A percentile compares a stretch with the other conserved stretches of the same genome.
Conservation (phyloP, 805 yeast species). For the Lachancea sp. region DNA sequence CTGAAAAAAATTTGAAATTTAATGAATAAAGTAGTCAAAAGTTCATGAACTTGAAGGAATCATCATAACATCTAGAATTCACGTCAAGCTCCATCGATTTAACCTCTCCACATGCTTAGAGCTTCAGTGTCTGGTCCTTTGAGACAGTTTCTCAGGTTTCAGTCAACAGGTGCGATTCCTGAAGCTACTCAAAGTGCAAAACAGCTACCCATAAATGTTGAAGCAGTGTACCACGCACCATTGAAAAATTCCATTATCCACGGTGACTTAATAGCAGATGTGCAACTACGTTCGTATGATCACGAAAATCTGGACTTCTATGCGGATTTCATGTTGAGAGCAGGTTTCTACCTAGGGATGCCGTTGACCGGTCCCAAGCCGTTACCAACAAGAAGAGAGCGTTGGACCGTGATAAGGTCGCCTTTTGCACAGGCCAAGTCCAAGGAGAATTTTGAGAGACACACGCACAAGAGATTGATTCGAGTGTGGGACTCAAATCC, state of each 20-base stretch:
- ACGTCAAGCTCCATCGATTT: no score
- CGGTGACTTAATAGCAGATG: constrained; percentile 72
- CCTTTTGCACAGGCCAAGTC: constrained; percentile 93
- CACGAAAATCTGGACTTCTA: constrained; percentile 65
- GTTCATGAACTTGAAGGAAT: not conserved
- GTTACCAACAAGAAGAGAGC: constrained; percentile 62
- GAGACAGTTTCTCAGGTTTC: constrained; percentile 11
- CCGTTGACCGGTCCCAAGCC: constrained; percentile 75
- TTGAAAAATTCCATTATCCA: constrained; percentile 57
- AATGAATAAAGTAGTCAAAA: not conserved
- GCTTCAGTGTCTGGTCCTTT: not conserved
- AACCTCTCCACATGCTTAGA: not conserved
- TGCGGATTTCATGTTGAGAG: constrained; percentile 80
- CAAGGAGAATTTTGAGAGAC: constrained; percentile 89
- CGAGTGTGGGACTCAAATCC: constrained; percentile 80
- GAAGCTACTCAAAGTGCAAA: not conserved
- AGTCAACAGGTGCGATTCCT: constrained; percentile 9
- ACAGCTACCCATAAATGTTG: constrained; percentile 44
- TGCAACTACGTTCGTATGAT: constrained; percentile 67
- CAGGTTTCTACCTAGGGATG: constrained; percentile 83
- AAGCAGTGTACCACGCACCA: constrained; percentile 76
- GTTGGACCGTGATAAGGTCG: constrained; percentile 89
- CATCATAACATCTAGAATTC: not conserved
- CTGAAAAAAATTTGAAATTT: constrained; percentile 41
- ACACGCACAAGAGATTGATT: constrained; percentile 69